These are phyloP conservation scores for Pichia membranifaciens DNA, from an alignment of 805 yeast species.

Conservation along the genomic window DNA sequence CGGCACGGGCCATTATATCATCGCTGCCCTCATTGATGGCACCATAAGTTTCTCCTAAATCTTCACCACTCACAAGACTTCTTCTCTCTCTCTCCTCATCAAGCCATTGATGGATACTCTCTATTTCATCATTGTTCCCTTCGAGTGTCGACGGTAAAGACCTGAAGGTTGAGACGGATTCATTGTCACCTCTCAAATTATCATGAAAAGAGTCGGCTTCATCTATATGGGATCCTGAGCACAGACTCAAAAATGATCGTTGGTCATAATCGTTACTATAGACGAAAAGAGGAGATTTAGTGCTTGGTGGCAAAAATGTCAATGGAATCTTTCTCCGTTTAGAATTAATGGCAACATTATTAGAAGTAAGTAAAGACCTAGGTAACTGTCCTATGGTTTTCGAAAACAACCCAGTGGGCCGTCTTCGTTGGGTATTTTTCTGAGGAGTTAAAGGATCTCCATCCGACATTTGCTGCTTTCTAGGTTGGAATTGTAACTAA, in stretches of 20 bases:
- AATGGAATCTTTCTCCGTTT: constrained; percentile 32
- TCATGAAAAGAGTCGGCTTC: constrained; percentile 13
- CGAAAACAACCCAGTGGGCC: constrained; percentile 4
- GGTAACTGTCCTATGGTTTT: constrained; percentile 9
- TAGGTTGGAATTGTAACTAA: too few species aligned
- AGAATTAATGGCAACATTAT: constrained; percentile 25
- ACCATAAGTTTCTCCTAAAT: constrained; percentile 16
- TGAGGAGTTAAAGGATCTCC: background rate
- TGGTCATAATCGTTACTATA: constrained; percentile 30
- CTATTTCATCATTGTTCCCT: constrained; percentile 30
- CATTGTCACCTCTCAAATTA: constrained; percentile 20
- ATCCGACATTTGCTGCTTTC: background rate
- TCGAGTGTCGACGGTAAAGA: constrained; percentile 34
- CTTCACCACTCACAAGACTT: constrained; percentile 18
- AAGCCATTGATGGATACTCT: constrained; percentile 31
- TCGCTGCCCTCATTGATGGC: constrained; percentile 17
- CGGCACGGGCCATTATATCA: constrained; percentile 23
- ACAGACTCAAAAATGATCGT: constrained; percentile 31
- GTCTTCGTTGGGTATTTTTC: background rate
- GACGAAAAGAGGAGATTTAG: constrained; percentile 32
- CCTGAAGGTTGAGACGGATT: constrained; percentile 30
- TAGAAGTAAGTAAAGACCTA: constrained; percentile 10
- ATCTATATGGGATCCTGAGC: constrained; percentile 27
- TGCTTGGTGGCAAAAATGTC: constrained; percentile 34
- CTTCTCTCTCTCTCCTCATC: constrained; percentile 34